Conservation (phyloP, 495 filamentous ascomycete genomes). For the Trichoderma reesei region DNA sequence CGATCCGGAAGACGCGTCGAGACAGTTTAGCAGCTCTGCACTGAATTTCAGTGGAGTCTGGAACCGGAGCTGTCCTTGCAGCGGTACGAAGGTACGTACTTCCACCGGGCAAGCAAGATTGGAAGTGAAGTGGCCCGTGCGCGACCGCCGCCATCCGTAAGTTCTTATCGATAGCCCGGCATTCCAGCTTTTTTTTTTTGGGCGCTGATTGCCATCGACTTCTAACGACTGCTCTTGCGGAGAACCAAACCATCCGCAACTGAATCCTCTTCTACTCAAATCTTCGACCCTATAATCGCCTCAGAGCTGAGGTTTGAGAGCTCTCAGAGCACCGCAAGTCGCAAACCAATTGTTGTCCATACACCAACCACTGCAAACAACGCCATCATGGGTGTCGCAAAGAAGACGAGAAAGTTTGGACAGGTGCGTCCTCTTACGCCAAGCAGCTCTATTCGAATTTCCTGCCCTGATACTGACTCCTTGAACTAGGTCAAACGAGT, state of each 20-base stretch:
- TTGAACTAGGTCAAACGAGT: slow-evolving; percentile 46
- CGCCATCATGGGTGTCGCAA: slow-evolving; percentile 47
- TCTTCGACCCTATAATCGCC: not conserved
- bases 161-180: too few species aligned
- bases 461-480: slow-evolving; percentile 13
- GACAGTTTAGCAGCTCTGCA: slow-evolving; percentile 15
- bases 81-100: not conserved
- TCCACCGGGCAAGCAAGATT: not conserved
- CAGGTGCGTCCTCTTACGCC: slow-evolving; percentile 19
- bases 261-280: not conserved
- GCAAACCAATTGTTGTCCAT: not conserved
- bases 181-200: not conserved
- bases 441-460: slow-evolving; percentile 16
- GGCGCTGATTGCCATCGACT: not conserved
- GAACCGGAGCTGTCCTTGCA: not conserved
- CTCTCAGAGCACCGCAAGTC: not conserved
- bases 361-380: not conserved
- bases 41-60: not conserved
- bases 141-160: not conserved
- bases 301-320: not conserved
- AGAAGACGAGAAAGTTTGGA: slow-evolving; percentile 57
- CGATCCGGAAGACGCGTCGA: slow-evolving; percentile 6
- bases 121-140: not conserved
- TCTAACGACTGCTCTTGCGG: not conserved
- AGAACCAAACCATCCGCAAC: not conserved